phyloP scores from a whole-genome alignment of 2,329 filamentous ascomycete genomes.

The Coniella vitis region DNA sequence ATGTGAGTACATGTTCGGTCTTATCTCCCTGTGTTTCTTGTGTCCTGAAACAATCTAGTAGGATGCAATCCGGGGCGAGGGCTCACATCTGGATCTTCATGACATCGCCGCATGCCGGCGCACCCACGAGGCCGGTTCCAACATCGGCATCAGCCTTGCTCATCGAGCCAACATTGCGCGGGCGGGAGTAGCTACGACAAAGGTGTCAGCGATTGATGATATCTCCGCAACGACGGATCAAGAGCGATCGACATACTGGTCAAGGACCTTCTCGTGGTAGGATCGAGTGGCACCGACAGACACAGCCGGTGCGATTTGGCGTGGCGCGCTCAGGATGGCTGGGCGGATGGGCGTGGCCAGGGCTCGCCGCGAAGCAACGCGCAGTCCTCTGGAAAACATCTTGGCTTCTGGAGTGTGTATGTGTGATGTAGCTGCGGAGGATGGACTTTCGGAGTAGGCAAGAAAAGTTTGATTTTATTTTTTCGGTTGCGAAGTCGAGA shows the following conservation, averaged over 20 bases:
- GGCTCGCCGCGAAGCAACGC: conserved; percentile 36
- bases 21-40: too few species aligned
- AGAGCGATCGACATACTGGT: conserved; percentile 61
- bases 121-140: conserved; percentile 84
- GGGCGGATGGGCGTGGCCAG: conserved; percentile 34
- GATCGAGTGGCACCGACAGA: conserved; percentile 36
- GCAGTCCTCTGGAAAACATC: conserved; percentile 43
- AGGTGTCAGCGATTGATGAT: conserved; percentile 14
- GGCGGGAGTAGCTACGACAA: conserved; percentile 41
- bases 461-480: too few species aligned
- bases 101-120: conserved; percentile 86
- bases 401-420: conserved; percentile 16
- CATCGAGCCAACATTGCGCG: conserved; percentile 50
- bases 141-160: conserved; percentile 74
- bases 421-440: conserved; percentile 6
- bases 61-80: too few species aligned
- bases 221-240: conserved; percentile 21
- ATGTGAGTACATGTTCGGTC: conserved; percentile 43
- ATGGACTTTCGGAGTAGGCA: too few species aligned
- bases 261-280: conserved; percentile 59
- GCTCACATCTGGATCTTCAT: conserved; percentile 91
- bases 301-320: conserved; percentile 34
- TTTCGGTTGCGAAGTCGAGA: too few species aligned
- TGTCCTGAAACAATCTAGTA: too few species aligned
- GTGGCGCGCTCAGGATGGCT: conserved; percentile 29